Evolutionary conservation across 176 grass and related monocot genomes (phyloP).

Genomic region (barley (Hordeum vulgare)): MorexV3_pseudomolecules_assembly NC_058523.1:114338419-114338918

Average conservation of each 20-base stretch:
- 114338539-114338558: no score
- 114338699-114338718: slow-evolving; percentile 38
- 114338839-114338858: background rate
- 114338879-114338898: no score
- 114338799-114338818: slow-evolving; percentile 40
- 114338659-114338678: slow-evolving; percentile 37
- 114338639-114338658: slow-evolving; percentile 28
- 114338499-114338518: background rate
- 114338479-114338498: background rate
- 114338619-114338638: background rate
- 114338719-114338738: slow-evolving; percentile 59
- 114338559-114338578: no score
- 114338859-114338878: slow-evolving; percentile 32
- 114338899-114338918: no score
- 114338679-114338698: background rate
- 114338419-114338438: slow-evolving; percentile 48
- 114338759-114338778: slow-evolving; percentile 32
- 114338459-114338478: background rate
- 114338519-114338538: background rate
- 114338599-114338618: no score
- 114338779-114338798: slow-evolving; percentile 66
- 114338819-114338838: slow-evolving; percentile 25
- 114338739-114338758: slow-evolving; percentile 60
- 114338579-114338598: background rate
- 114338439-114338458: slow-evolving; percentile 14